A percentile compares a stretch with the other conserved stretches of the same genome.
Conservation (phyloP, 2,329 filamentous ascomycete species). For the Fusarium coffeatum region DNA sequence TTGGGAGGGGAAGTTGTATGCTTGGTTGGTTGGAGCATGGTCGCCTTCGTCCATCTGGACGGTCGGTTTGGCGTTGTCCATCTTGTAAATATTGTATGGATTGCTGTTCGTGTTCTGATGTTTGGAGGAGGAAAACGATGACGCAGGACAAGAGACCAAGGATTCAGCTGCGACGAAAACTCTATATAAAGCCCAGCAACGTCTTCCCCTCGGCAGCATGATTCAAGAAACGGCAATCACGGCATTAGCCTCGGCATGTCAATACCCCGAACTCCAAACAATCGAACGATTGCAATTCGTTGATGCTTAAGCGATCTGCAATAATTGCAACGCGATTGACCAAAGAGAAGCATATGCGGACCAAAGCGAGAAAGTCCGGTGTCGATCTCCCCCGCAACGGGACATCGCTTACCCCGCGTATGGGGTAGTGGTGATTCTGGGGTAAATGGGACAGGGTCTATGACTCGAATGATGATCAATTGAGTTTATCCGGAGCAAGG, state of each 20-base stretch:
- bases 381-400: neutral
- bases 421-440: neutral
- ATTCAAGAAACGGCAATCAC: neutral
- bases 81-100: no score
- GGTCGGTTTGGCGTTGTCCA: slow-evolving; percentile 27
- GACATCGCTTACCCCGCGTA: neutral
- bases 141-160: neutral
- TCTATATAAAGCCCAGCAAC: neutral
- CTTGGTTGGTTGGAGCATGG: neutral
- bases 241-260: neutral
- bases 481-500: neutral
- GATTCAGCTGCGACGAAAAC: neutral
- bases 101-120: no score
- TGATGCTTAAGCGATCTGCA: neutral
- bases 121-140: no score
- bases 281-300: neutral
- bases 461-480: neutral
- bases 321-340: neutral
- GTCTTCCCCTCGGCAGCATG: neutral
- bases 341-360: neutral
- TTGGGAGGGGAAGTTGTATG: slow-evolving; percentile 28
- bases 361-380: neutral
- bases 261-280: neutral
- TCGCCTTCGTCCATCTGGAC: slow-evolving; percentile 34
- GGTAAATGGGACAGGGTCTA: neutral